Evolutionary conservation across 176 grass and related monocot species (phyloP).

Genomic region (Carex littledalei): DNA sequence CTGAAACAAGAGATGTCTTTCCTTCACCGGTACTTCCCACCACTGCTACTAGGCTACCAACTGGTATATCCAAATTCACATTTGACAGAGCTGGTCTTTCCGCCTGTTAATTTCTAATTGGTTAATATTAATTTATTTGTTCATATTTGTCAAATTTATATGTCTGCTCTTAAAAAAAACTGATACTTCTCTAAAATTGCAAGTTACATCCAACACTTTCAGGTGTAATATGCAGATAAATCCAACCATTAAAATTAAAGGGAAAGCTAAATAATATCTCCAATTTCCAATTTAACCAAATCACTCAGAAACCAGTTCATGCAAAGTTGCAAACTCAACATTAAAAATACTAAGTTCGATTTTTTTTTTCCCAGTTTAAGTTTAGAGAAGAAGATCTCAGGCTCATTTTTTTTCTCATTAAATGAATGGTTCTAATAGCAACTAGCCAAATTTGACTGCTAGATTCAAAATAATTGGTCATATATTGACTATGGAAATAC

Average conservation of each 20-base stretch:
- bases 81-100: conserved; percentile 82
- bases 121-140: background rate
- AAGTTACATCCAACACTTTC: background rate
- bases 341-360: background rate
- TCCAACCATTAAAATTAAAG: background rate
- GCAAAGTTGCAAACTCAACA: background rate
- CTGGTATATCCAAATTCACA: conserved; percentile 86
- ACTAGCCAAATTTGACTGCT: background rate
- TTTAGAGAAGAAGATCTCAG: background rate
- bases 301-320: background rate
- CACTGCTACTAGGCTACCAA: conserved; percentile 84
- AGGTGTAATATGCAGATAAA: background rate
- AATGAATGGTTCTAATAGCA: background rate
- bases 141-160: background rate
- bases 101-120: conserved; percentile 40
- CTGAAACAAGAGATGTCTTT: conserved; percentile 96
- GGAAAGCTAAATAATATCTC: background rate
- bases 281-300: background rate
- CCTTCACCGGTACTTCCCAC: conserved; percentile 98
- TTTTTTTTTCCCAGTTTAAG: background rate
- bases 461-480: background rate
- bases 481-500: background rate
- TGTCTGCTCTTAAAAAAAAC: background rate
- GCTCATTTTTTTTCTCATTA: too few species aligned
- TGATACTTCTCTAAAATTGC: background rate